Evolutionary conservation across 495 filamentous ascomycete species (phyloP).

Genomic region (Penicillium antarcticum): DNA sequence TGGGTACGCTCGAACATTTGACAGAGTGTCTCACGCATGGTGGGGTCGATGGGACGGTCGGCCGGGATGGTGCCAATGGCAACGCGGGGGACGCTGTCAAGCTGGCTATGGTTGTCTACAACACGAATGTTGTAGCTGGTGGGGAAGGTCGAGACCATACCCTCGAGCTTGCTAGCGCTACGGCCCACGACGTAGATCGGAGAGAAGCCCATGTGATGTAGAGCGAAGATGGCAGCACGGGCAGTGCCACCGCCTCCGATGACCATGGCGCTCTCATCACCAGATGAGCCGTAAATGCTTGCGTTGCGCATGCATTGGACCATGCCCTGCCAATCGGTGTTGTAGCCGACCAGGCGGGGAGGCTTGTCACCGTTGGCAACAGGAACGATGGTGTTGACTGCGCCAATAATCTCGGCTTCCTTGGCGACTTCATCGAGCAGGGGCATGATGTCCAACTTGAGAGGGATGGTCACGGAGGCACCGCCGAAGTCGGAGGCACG

Average conservation of each 20-base stretch:
- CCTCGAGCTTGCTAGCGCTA: slow-evolving; percentile 62
- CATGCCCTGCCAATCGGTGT: slow-evolving; percentile 98
- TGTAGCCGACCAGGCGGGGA: slow-evolving; percentile 70
- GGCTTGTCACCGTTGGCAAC: slow-evolving; percentile 30
- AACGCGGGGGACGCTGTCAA: slow-evolving; percentile 58
- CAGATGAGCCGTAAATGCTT: slow-evolving; percentile 50
- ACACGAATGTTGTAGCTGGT: slow-evolving; percentile 68
- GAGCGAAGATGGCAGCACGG: slow-evolving; percentile 84
- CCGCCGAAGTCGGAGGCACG: slow-evolving; percentile 77
- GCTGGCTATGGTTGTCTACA: slow-evolving; percentile 49
- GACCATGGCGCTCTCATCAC: slow-evolving; percentile 50
- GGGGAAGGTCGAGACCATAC: slow-evolving; percentile 71
- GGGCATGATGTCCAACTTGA: slow-evolving; percentile 85
- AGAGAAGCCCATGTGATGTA: slow-evolving; percentile 76
- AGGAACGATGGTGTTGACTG: slow-evolving; percentile 90
- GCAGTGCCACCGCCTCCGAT: slow-evolving; percentile 91
- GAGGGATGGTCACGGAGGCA: slow-evolving; percentile 90
- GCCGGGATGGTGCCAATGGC: slow-evolving; percentile 91
- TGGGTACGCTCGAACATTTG: slow-evolving; percentile 56
- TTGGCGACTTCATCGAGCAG: slow-evolving; percentile 75
- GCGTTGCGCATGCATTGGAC: slow-evolving; percentile 71
- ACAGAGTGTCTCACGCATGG: slow-evolving; percentile 65
- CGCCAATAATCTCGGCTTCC: slow-evolving; percentile 80
- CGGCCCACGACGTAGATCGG: slow-evolving; percentile 88
- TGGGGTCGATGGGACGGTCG: slow-evolving; percentile 74